phyloP scores from a whole-genome alignment of 805 yeast species.

The Clavispora phyllophila region DNA sequence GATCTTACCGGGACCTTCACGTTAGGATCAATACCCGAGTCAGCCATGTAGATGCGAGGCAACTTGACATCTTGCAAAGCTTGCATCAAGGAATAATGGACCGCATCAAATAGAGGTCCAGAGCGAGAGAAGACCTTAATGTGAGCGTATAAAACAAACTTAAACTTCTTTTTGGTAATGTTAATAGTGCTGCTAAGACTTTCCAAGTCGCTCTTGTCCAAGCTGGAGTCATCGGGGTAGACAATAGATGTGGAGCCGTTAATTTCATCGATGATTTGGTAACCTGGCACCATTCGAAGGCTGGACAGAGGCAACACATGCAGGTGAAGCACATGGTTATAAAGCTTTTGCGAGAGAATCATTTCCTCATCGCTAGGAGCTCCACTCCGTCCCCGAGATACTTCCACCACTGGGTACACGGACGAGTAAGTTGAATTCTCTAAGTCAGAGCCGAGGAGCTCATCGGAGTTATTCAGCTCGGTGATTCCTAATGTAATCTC shows the following conservation, averaged over 20 bases:
- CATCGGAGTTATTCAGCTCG: slow-evolving; percentile 41
- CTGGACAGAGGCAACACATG: slow-evolving; percentile 38
- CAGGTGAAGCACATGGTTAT: slow-evolving; percentile 56
- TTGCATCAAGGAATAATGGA: slow-evolving; percentile 61
- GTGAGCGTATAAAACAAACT: slow-evolving; percentile 60
- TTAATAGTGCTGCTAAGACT: slow-evolving; percentile 17
- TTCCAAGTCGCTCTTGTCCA: slow-evolving; percentile 20
- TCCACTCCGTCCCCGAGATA: slow-evolving; percentile 69
- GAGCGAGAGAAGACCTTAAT: slow-evolving; percentile 73
- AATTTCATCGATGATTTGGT: slow-evolving; percentile 14
- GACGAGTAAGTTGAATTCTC: slow-evolving; percentile 21
- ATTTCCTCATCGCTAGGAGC: slow-evolving; percentile 86
- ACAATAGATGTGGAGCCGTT: slow-evolving; percentile 14
- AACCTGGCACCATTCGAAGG: slow-evolving; percentile 14
- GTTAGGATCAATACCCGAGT: slow-evolving; percentile 50
- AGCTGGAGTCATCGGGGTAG: slow-evolving; percentile 56
- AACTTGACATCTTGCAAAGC: slow-evolving; percentile 58
- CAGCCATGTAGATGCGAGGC: slow-evolving; percentile 60
- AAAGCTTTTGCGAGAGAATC: slow-evolving; percentile 60
- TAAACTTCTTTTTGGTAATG: slow-evolving; percentile 19
- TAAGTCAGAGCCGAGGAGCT: slow-evolving; percentile 20
- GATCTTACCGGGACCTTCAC: slow-evolving; percentile 48
- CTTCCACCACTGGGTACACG: slow-evolving; percentile 71
- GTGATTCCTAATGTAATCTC: slow-evolving; percentile 64
- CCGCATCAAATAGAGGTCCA: slow-evolving; percentile 76